Conservation (phyloP, 1,284 basidiomycete genomes). For the Moniliophthora roreri region DNA sequence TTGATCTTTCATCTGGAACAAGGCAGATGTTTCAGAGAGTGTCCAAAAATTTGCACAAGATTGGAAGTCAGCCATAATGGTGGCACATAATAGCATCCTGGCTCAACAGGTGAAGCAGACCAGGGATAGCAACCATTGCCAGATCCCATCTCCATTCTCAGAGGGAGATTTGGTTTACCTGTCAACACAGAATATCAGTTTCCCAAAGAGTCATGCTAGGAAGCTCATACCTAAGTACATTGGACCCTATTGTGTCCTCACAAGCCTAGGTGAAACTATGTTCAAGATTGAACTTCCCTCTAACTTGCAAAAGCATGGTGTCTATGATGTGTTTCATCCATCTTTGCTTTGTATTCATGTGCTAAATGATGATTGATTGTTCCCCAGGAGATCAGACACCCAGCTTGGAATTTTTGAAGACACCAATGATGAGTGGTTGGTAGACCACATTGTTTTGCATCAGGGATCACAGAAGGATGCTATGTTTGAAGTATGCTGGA, state of each 20-base stretch:
- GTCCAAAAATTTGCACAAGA: constrained; percentile 16
- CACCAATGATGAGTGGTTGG: constrained; percentile 19
- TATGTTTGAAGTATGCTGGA: constrained; percentile 29
- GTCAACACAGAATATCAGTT: constrained; percentile 26
- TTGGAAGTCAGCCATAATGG: constrained; percentile 21
- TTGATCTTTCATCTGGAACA: constrained; percentile 22
- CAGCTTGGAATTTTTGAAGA: constrained; percentile 17
- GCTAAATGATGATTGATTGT: constrained; percentile 16
- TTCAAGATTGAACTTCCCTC: constrained; percentile 26
- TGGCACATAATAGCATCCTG: constrained; percentile 17
- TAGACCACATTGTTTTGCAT: constrained; percentile 25
- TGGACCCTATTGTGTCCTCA: constrained; percentile 24
- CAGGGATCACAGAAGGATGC: constrained; percentile 17
- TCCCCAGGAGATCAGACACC: constrained; percentile 21
- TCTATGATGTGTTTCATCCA: constrained; percentile 32
- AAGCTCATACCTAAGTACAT: constrained; percentile 31
- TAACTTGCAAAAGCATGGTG: constrained; percentile 23
- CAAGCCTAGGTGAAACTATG: constrained; percentile 26
- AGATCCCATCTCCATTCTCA: constrained; percentile 15
- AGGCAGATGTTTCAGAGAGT: constrained; percentile 10
- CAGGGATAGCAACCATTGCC: constrained; percentile 19
- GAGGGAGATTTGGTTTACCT: constrained; percentile 26
- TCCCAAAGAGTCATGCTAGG: constrained; percentile 22
- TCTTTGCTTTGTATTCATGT: constrained; percentile 26
- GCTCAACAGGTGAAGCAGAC: constrained; percentile 28